phyloP scores from a whole-genome alignment of 2,329 filamentous ascomycete species.

The Penicillium sp. region DNA sequence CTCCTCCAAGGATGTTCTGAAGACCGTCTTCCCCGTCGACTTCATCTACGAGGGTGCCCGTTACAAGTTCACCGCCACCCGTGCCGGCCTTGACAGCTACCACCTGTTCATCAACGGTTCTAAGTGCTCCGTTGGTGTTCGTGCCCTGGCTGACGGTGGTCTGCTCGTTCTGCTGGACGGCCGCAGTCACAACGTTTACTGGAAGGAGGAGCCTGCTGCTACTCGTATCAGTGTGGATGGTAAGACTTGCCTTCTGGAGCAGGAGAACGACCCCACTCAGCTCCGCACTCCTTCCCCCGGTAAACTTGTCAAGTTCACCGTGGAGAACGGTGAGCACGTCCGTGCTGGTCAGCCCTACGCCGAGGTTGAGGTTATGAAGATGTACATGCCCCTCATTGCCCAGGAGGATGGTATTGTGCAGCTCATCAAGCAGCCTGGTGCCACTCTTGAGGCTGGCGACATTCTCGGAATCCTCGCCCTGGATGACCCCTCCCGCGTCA shows the following conservation, averaged over 20 bases:
- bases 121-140: constrained; percentile 89
- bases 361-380: constrained; percentile 99
- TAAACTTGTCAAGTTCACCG: constrained; percentile 96
- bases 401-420: constrained; percentile 95
- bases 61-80: constrained; percentile 97
- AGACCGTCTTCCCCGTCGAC: constrained; percentile 95
- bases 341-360: constrained; percentile 90
- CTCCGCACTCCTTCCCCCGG: constrained; percentile 91
- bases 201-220: constrained; percentile 97
- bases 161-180: constrained; percentile 87
- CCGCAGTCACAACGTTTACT: constrained; percentile 97
- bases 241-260: constrained; percentile 96
- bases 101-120: constrained; percentile 99
- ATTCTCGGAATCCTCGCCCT: constrained; percentile 96
- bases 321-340: constrained; percentile 93
- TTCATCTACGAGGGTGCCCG: constrained; percentile 97
- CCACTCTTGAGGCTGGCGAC: constrained; percentile 95
- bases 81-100: constrained; percentile 90
- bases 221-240: constrained; percentile 94
- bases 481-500: constrained; percentile 93
- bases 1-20: constrained; percentile 91
- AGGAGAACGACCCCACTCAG: constrained; percentile 98
- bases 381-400: constrained; percentile 98
- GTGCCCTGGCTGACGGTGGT: constrained; percentile 89
- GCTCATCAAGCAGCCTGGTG: constrained; percentile 97